These are phyloP conservation scores for Ogataea parapolymorpha DNA, from an alignment of 805 yeast genomes.

Conservation along the genomic window DNA sequence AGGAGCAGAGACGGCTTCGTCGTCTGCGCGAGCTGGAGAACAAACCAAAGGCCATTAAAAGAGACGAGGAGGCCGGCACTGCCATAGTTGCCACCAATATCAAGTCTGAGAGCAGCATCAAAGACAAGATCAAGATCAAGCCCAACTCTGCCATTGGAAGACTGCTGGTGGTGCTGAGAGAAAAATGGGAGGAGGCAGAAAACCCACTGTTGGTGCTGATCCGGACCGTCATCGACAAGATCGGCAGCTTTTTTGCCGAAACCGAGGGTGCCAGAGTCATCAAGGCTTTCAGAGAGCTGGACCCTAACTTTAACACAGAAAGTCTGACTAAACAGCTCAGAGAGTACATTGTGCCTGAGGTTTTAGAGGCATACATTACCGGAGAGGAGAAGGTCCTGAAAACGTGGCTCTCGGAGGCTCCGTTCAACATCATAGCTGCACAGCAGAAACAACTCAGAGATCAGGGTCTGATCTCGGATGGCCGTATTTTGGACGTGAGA, in stretches of 20 bases:
- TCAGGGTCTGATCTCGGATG: constrained; percentile 88
- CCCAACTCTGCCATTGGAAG: constrained; percentile 70
- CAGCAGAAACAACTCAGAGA: constrained; percentile 89
- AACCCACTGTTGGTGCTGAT: constrained; percentile 81
- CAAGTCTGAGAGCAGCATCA: constrained; percentile 51
- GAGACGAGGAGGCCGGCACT: constrained; percentile 78
- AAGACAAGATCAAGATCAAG: constrained; percentile 61
- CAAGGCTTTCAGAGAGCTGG: constrained; percentile 80
- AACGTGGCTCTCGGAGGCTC: constrained; percentile 95
- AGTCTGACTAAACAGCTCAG: constrained; percentile 79
- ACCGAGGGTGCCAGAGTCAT: constrained; percentile 95
- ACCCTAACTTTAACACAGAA: constrained; percentile 80
- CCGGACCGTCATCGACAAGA: constrained; percentile 74
- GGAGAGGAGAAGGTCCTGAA: constrained; percentile 84
- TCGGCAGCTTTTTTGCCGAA: constrained; percentile 89
- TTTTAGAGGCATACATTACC: constrained; percentile 89
- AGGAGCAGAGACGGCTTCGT: constrained; percentile 73
- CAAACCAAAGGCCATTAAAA: constrained; percentile 64
- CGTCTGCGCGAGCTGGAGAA: constrained; percentile 59
- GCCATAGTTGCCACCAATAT: constrained; percentile 79
- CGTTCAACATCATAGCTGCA: constrained; percentile 90
- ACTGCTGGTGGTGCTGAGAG: constrained; percentile 54
- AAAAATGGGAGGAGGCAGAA: constrained; percentile 88
- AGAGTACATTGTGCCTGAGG: constrained; percentile 91
- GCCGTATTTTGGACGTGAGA: constrained; percentile 88